Evolutionary conservation across 306 rosid species (phyloP), one percentile per base, ranked within the genome.

Genomic region (Quercus alba): DNA sequence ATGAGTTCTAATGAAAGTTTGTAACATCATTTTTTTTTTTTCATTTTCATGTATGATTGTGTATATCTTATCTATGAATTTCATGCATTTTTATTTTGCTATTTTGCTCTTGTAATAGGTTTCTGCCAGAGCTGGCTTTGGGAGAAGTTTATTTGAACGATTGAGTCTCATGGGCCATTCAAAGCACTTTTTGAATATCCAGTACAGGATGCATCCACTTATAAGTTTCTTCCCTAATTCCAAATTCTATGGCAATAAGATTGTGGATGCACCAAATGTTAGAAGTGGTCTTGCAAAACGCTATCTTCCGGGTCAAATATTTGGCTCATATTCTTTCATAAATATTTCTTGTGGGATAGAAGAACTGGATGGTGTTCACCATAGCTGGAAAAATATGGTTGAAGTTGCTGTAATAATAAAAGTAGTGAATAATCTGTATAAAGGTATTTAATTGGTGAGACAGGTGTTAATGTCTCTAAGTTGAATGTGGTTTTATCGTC

Each of bases 191-290:
- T 87, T 93, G 44, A 82, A 88, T 77, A 71, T 84, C 63, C 98
- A 93, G 73, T 93, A 93, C 83, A 78, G 97, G 75, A 93, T 93
- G 98, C 94, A 93, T 82, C 97, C 97, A 21, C 87, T 90, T 5
- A 88, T 93, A 66, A 91, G 94, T 72, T 83, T 31, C 21, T 93
- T 93, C 76, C 94, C 98, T 19, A 91, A 93, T 86, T 81, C 82
- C 9, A 77, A 72, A 31, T 91, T 91, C 70, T 93, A 93, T 81
- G 10, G 57, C 11, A 80, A 84, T 76, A 77, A 72, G 87, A 85
- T 93, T 64, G 31, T 78, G 5, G 89, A 91, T 57, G 97, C 94
- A 56, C 85, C 88, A 30, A 87, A 80, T 76, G 98, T 88, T 38
- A 77, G 71, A 75, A 75, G 61, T 83, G 74, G 82, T 81, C 84